Evolutionary conservation across 768 basidiomycete genomes (phyloP), one percentile per base, ranked within the genome.

Genomic region (Saitozyma podzolica): DNA sequence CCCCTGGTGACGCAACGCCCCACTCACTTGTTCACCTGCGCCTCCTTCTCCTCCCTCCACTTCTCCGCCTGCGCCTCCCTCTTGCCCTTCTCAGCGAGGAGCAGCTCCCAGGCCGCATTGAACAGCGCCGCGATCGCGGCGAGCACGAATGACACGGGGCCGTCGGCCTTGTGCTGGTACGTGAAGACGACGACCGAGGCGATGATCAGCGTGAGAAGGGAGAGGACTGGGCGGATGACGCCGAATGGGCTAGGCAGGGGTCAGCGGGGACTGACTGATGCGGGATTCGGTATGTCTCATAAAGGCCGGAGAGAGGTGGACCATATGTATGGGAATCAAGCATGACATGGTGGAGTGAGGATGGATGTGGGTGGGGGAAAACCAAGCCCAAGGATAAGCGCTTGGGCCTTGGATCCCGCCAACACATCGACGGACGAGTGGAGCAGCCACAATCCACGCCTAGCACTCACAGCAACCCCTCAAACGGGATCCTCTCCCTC

Each of bases 171-270:
- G 54, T 69, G 68, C 11, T 52, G 40, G 20, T 67, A 20, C 63
- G 54, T 55, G 62, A 74, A 74, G 6, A 49, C 41, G 56, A 56
- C 17, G 48, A 66, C 19, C 29, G 49, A 51, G 51, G 67, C 64
- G 56, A 67, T 9, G 42, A 62, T 8, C 13, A 74, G 55, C 0
- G 63, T 54, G 43, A 69, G 9, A 40, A 61, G 49, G 16, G 57
- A 66, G 40, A 67, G 10, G 40, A 74, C 1, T 9, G 67, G 68
- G 40, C 62, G 62, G 41, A 74, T 50, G n/a, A 71, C 9, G 41
- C 49, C 50, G 50, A 50, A 63, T 8, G 67, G 67, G 19, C 72
- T 74, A 48, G 7, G 29, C 2, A 29, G 29, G 29, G 29, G 29
- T 29, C 29, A 29, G 29, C 29, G 29, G 29, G 29, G 29, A 29